Base-by-base conservation (phyloP, 176 grass and related monocot genomes). In the Avena sativa region DNA sequence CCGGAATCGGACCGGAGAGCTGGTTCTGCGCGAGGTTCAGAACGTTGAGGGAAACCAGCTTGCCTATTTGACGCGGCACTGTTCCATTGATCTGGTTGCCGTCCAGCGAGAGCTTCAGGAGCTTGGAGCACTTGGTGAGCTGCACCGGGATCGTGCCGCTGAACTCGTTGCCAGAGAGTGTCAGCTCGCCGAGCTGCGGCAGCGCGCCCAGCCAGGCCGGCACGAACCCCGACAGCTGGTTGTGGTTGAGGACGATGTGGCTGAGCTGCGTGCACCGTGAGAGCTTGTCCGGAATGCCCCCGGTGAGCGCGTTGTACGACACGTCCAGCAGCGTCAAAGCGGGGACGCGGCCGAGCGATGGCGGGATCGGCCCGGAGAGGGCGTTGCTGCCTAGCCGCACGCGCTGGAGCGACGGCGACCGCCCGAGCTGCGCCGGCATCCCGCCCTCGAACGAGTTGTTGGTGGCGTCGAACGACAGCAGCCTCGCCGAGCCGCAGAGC, bases 401-500 rank as follows among this genome's bases (percentile, higher is more conserved):
- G 61, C 97, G 90, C 81, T 99, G 87, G 38, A 99, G 97, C 17
- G 70, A 74, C 30, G 73, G 69, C 23, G 97, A 99, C 60, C 92
- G 92, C 46, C 94, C 97, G 15, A 99, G 88, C 80, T 94, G 92
- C 53, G 87, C 92, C 3, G 97, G 97, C 38, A 99, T 76, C 14
- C 90, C 87, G 38, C 90, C 81, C 25, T 83, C 32, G 61, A 96
- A 96, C 32, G 89, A 90, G 66, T 96, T 96, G 86, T 96, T 96
- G 70, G 97, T 94, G 44, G 89, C 81, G 79, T 94, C 97, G 66
- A 99, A 96, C 4, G 97, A 99, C 9, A 99, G 90, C 15, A 99
- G 80, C 58, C 46, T 88, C 76, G 69, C 71, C 17, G 97, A 93
- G 20, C 94, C 92, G 74, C 85, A 93, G 47, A 99, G 91, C 20